Evolutionary conservation across 345 rosid species (phyloP).

Genomic region (Triadica sebifera): DNA sequence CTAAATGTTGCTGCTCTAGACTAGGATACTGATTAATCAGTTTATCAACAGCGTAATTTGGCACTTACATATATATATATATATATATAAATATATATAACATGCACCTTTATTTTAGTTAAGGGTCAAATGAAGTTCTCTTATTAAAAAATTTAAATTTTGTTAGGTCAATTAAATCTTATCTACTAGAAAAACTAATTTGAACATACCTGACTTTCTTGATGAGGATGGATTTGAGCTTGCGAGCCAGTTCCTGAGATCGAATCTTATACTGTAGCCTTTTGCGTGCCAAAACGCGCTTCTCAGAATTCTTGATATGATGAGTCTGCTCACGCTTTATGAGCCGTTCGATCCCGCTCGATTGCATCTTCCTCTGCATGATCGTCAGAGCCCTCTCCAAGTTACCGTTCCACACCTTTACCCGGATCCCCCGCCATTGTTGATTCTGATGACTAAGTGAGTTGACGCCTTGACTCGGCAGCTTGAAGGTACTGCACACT

Average conservation of each 20-base stretch:
- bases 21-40: not conserved
- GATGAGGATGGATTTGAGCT: constrained; percentile 58
- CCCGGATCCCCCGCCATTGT: constrained; percentile 81
- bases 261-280: constrained; percentile 57
- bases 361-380: constrained; percentile 78
- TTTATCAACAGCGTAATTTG: not conserved
- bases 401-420: constrained; percentile 61
- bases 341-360: constrained; percentile 86
- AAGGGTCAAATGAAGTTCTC: too few species aligned
- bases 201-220: constrained; percentile 25
- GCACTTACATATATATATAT: too few species aligned
- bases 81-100: too few species aligned
- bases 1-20: not conserved
- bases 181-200: not conserved
- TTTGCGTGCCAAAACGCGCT: constrained; percentile 82
- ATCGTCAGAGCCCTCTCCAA: constrained; percentile 60
- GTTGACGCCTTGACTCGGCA: constrained; percentile 25
- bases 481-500: constrained; percentile 14
- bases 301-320: constrained; percentile 91
- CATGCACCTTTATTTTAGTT: too few species aligned
- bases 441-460: constrained; percentile 33
- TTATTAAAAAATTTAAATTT: not conserved
- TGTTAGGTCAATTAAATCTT: not conserved
- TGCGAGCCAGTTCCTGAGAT: constrained; percentile 70
- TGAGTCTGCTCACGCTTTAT: constrained; percentile 60